phyloP scores from a whole-genome alignment of 1,284 basidiomycete species.

The Ceratobasidium sp. region DNA sequence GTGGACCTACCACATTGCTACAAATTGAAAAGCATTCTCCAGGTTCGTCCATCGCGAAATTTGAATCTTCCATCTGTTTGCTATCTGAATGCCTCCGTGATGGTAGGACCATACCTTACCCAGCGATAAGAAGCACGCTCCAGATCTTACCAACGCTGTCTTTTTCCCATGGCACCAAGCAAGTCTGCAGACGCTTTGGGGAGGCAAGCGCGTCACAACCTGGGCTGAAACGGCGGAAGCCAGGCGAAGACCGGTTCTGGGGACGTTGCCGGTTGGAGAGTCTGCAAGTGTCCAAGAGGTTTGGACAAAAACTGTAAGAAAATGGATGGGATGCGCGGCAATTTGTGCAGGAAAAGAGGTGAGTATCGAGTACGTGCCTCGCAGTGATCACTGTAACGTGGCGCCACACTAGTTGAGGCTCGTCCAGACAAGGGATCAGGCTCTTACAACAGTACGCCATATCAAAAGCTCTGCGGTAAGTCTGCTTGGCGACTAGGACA shows the following conservation, averaged over 20 bases:
- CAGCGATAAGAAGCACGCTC: background rate
- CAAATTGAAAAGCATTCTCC: slow-evolving; percentile 16
- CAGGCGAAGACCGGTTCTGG: background rate
- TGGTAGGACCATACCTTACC: slow-evolving; percentile 20
- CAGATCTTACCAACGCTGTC: slow-evolving; percentile 2
- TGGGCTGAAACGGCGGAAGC: background rate
- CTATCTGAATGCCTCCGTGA: too few species aligned
- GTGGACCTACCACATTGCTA: background rate
- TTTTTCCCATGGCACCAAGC: slow-evolving; percentile 32
- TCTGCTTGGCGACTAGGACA: background rate
- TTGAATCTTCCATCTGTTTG: too few species aligned
- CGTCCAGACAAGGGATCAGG: slow-evolving; percentile 24
- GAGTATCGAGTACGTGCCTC: too few species aligned
- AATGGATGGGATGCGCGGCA: slow-evolving; percentile 32
- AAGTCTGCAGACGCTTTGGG: slow-evolving; percentile 25
- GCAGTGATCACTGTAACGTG: background rate
- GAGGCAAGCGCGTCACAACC: slow-evolving; percentile 1
- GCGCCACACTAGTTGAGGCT: slow-evolving; percentile 22
- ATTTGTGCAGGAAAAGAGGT: slow-evolving; percentile 29
- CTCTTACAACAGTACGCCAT: background rate
- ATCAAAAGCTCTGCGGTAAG: background rate
- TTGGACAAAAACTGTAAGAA: slow-evolving; percentile 7
- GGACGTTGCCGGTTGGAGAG: background rate
- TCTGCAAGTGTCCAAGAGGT: background rate
- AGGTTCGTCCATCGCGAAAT: background rate